Conservation (phyloP, 331 rosid species). For the Cydonia oblonga region DNA sequence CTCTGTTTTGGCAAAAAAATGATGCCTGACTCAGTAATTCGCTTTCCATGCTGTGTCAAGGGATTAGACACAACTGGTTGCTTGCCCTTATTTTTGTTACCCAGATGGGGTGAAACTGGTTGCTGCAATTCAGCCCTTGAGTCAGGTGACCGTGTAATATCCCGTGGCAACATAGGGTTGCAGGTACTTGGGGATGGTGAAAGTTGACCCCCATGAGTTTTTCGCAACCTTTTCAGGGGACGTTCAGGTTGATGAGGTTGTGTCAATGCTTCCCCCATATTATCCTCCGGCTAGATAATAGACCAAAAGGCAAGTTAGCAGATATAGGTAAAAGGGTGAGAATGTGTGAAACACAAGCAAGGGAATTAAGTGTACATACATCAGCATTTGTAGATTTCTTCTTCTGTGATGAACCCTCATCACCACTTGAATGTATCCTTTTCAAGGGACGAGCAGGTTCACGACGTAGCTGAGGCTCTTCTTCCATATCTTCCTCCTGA, state of each 20-base stretch:
- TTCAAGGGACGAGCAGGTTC: constrained; percentile 52
- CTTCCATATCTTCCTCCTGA: constrained; percentile 38
- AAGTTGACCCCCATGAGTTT: constrained; percentile 42
- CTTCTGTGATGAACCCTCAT: constrained; percentile 20
- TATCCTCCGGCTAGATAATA: constrained; percentile 27
- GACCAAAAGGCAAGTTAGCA: constrained; percentile 17
- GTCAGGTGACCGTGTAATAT: constrained; percentile 10
- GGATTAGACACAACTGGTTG: constrained; percentile 30
- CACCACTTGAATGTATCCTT: constrained; percentile 64
- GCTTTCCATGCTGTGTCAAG: not conserved
- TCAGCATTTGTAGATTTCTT: constrained; percentile 1
- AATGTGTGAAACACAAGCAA: not conserved
- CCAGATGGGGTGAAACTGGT: constrained; percentile 20
- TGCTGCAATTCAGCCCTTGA: constrained; percentile 18
- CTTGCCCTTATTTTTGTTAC: constrained; percentile 55
- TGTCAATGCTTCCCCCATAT: constrained; percentile 38
- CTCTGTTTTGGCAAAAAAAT: constrained; percentile 16
- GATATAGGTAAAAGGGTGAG: constrained; percentile 3
- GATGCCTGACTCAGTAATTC: constrained; percentile 24
- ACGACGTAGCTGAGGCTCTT: constrained; percentile 32
- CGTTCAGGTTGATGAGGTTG: constrained; percentile 29
- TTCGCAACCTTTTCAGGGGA: constrained; percentile 68
- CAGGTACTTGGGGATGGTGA: constrained; percentile 16
- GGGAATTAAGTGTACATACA: not conserved
- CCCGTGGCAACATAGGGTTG: constrained; percentile 20